phyloP scores from a whole-genome alignment of 1,284 basidiomycete genomes.

The Coniferiporia weirii region DNA sequence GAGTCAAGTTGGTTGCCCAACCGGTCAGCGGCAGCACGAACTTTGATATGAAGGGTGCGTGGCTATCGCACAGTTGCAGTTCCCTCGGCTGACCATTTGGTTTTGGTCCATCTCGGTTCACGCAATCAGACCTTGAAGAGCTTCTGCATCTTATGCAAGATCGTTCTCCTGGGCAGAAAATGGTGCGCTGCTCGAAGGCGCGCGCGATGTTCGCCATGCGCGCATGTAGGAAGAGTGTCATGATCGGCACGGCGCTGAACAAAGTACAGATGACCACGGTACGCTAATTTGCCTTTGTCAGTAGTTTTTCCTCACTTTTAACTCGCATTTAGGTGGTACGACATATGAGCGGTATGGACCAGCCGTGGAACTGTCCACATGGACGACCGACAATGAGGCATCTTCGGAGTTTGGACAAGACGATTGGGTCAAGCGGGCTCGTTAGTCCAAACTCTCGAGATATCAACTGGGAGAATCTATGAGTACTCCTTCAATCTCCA shows the following conservation, averaged over 20 bases:
- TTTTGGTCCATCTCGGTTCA: too few species aligned
- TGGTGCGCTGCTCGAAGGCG: conserved; percentile 90
- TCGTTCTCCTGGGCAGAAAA: conserved; percentile 58
- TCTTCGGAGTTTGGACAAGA: conserved; percentile 33
- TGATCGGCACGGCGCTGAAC: conserved; percentile 87
- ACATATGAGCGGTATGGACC: conserved; percentile 95
- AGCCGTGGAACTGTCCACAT: conserved; percentile 98
- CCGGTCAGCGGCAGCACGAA: conserved; percentile 88
- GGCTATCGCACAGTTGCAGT: conserved; percentile 39
- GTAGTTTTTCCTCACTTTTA: conserved; percentile 16
- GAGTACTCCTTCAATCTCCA: background rate
- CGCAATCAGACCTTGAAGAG: conserved; percentile 83
- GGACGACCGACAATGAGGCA: conserved; percentile 96
- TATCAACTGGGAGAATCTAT: conserved; percentile 8
- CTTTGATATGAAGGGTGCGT: conserved; percentile 66
- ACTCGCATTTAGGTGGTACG: conserved; percentile 59
- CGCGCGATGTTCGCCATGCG: conserved; percentile 94
- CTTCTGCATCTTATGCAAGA: conserved; percentile 84
- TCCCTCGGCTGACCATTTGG: background rate
- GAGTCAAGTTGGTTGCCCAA: conserved; percentile 74
- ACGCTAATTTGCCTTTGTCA: conserved; percentile 26
- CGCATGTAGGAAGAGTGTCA: conserved; percentile 93
- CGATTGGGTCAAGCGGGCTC: background rate
- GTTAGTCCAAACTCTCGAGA: background rate
- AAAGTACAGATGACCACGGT: conserved; percentile 77